These are phyloP conservation scores for Pseudopithomyces maydicus DNA, from an alignment of 2,329 filamentous ascomycete species.

Conservation along the genomic window DNA sequence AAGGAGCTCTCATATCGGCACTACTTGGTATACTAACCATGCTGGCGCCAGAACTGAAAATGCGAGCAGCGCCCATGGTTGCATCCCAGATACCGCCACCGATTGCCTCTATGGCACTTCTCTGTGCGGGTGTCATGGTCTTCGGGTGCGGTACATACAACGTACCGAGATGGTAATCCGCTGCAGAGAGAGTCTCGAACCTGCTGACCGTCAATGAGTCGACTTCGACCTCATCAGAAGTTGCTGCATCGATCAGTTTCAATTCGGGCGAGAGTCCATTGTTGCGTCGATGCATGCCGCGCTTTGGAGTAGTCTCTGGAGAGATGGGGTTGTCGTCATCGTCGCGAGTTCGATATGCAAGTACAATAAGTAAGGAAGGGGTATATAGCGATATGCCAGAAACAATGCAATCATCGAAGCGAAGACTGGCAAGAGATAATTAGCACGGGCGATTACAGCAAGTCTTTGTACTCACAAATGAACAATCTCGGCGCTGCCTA, in stretches of 20 bases:
- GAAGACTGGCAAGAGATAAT: slow-evolving; percentile 63
- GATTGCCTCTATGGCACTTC: slow-evolving; percentile 77
- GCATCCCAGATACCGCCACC: slow-evolving; percentile 86
- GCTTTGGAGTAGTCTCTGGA: slow-evolving; percentile 63
- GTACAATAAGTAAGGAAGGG: slow-evolving; percentile 84
- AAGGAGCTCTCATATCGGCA: slow-evolving; percentile 41
- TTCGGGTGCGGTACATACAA: slow-evolving; percentile 75
- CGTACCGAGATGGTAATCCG: slow-evolving; percentile 89
- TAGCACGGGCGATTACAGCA: slow-evolving; percentile 31
- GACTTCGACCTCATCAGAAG: slow-evolving; percentile 81
- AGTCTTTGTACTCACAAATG: slow-evolving; percentile 71
- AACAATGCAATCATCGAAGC: slow-evolving; percentile 92
- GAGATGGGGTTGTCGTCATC: slow-evolving; percentile 65
- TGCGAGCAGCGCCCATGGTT: slow-evolving; percentile 81
- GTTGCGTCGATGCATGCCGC: slow-evolving; percentile 71
- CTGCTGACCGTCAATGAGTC: slow-evolving; percentile 85
- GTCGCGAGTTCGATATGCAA: slow-evolving; percentile 84
- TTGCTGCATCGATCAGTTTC: slow-evolving; percentile 85
- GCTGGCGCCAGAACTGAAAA: slow-evolving; percentile 88
- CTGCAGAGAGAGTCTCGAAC: slow-evolving; percentile 82
- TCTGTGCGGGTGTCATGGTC: slow-evolving; percentile 65
- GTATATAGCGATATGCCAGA: slow-evolving; percentile 97
- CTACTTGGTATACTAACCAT: slow-evolving; percentile 57
- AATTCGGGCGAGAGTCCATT: slow-evolving; percentile 88
- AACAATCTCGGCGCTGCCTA: slow-evolving; percentile 85